Percentiles rank a stretch among this genome's conserved stretches.
Evolutionary conservation across 208 protist genomes (phyloP).

Genomic region (Trypanosoma melophagium): DNA sequence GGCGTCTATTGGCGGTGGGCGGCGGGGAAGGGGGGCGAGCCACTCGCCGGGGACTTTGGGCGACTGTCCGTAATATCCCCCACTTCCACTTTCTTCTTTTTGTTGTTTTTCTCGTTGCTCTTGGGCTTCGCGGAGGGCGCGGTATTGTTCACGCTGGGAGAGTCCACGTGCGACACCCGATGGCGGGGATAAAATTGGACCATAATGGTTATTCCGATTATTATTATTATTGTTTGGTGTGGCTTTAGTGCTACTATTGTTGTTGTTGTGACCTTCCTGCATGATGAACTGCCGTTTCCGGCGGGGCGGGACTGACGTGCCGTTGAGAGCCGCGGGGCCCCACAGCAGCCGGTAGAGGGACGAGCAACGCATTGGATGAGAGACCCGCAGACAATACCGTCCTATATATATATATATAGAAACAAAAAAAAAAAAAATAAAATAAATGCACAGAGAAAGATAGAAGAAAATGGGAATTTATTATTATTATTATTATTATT

Average conservation of each 20-base stretch:
- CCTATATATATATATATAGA: background rate
- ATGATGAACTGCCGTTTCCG: conserved; percentile 29
- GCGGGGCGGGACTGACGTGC: conserved; percentile 17
- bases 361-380: conserved; percentile 4
- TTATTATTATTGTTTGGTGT: background rate
- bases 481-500: background rate
- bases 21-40: conserved; percentile 58
- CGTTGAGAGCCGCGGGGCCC: conserved; percentile 11
- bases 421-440: background rate
- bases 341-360: conserved; percentile 11
- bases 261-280: conserved; percentile 15
- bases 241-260: background rate
- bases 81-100: conserved; percentile 4
- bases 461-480: background rate
- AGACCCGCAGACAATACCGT: background rate
- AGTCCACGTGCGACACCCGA: conserved; percentile 20
- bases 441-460: background rate
- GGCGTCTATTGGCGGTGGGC: conserved; percentile 39
- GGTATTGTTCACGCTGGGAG: conserved; percentile 44
- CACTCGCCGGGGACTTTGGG: conserved; percentile 46
- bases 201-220: background rate
- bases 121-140: background rate
- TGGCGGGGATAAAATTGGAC: conserved; percentile 1
- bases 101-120: background rate
- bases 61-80: no score